Conservation (phyloP, 306 rosid genomes). For the Mucuna pruriens region DNA sequence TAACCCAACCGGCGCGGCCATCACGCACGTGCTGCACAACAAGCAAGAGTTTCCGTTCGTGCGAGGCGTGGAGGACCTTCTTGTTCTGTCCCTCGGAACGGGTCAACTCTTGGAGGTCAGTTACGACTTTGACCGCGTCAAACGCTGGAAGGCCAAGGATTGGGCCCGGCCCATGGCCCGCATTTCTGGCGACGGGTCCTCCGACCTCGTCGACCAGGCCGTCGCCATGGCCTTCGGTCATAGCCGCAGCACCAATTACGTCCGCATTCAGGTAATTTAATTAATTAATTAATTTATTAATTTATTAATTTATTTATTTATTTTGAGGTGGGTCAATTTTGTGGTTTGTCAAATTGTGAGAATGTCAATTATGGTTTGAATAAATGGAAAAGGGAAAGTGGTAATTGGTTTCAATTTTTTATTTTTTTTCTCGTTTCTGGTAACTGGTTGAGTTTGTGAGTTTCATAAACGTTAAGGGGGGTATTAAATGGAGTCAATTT, state of each 20-base stretch:
- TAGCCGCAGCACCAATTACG: slow-evolving; percentile 72
- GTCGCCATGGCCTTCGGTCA: slow-evolving; percentile 96
- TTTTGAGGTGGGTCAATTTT: slow-evolving; percentile 26
- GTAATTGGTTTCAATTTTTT: not conserved
- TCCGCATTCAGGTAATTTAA: slow-evolving; percentile 84
- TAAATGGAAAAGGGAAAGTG: not conserved
- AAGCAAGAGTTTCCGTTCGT: slow-evolving; percentile 98
- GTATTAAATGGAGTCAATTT: slow-evolving; percentile 53
- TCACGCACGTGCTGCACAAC: slow-evolving; percentile 98
- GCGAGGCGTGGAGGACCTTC: slow-evolving; percentile 94
- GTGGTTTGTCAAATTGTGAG: slow-evolving; percentile 17
- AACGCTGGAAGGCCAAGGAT: slow-evolving; percentile 81
- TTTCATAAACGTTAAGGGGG: slow-evolving; percentile 40
- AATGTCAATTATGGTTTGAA: slow-evolving; percentile 7
- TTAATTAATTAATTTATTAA: not conserved
- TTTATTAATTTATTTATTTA: too few relatives aligned
- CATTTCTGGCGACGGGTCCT: slow-evolving; percentile 84
- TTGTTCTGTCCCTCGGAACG: slow-evolving; percentile 87
- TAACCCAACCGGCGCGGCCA: slow-evolving; percentile 93
- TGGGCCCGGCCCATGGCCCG: slow-evolving; percentile 95
- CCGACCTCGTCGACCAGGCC: slow-evolving; percentile 93
- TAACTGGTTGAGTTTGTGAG: slow-evolving; percentile 23
- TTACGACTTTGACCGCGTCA: slow-evolving; percentile 69
- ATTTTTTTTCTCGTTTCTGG: not conserved
- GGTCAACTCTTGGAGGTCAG: slow-evolving; percentile 75